Evolutionary conservation across 306 rosid genomes (phyloP), one percentile per base, ranked within the genome.

Genomic region (Acacia crassicarpa): DNA sequence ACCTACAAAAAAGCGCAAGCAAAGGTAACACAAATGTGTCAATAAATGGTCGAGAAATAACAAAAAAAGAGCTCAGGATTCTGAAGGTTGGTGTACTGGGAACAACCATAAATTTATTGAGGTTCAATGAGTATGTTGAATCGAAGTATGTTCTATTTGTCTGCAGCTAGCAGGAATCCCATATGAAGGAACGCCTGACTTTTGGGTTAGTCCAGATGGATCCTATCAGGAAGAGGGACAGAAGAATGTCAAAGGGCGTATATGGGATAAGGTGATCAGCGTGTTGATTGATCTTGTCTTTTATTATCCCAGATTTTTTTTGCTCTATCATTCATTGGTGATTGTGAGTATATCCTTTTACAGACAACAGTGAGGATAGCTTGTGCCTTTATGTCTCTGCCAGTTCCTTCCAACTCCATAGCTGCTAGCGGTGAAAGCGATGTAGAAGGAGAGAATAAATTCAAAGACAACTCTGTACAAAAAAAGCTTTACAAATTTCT

Each of bases 171-270:
- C 90, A 44, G 86, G 97, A 69, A 96, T 91, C 32, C 93, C 89
- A 5, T 92, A 97, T 85, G 98, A 90, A 86, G 98, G 97, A 83
- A 78, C 76, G 8, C 88, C 92, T 43, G 82, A 83, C 81, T 92
- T 85, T 87, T 94, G 98, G 98, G 88, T 94, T 79, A 81, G 41
- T 66, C 78, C 84, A 33, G 94, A 92, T 79, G 97, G 98, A 61
- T 81, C 96, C 20, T 90, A 82, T 88, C 89, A 81, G 83, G 97
- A 94, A 89, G 98, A 89, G 77, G 98, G 98, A 80, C 92, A 91
- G 89, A 90, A 59, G 38, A 62, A 76, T 1, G 75, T 80, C 0
- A 86, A 81, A 74, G 98, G 91, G 9, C 3, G 41, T 77, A 91
- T 94, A 79, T 94, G 98, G 98, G 90, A 83, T 72, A 92, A 86